Evolutionary conservation across 768 basidiomycete genomes (phyloP), one percentile per base, ranked within the genome.

Genomic region (Amanita muscaria): DNA sequence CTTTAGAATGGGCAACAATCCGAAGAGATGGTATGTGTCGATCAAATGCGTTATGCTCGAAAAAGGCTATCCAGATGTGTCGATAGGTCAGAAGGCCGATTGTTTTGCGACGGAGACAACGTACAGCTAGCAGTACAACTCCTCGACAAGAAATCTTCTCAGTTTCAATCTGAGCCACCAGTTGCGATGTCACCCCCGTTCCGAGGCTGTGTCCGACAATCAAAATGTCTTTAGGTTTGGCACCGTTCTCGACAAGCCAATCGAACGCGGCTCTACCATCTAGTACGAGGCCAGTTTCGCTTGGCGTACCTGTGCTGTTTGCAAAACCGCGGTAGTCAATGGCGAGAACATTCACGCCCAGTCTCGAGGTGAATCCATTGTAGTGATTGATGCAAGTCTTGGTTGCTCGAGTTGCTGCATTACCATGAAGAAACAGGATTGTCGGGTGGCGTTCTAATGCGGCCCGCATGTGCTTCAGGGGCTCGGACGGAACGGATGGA

Each of bases 321-420:
- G 69, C 94, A 54, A 85, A 98, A 1, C 93, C 93, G 38, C 93
- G 78, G 59, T 97, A 98, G 63, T 98, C 94, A 27, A 89, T 78
- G 1, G 79, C 80, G 19, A 97, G 65, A 10, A 96, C 81, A 59
- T 93, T 93, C 15, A 75, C 75, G 14, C 68, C 65, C 5, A 88
- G 64, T 1, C 82, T 74, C 2, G 80, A 73, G 0, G 85, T 72
- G 55, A 83, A 81, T 0, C 74, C 69, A 12, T 70, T 63, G 56
- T 89, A 89, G 30, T 80, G 72, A 14, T 69, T 71, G n/a, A 92
- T 68, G 10, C 93, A 83, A 31, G 69, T 72, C 1, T 64, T 50
- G 5, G 76, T 68, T 0, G 87, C 87, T 11, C 93, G 77, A 0
- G 86, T 90, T 0, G 71, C 92, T 0, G 81, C 83, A 50, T 94